phyloP scores from a whole-genome alignment of 1,284 basidiomycete species.

The Sporisorium scitamineum region DNA sequence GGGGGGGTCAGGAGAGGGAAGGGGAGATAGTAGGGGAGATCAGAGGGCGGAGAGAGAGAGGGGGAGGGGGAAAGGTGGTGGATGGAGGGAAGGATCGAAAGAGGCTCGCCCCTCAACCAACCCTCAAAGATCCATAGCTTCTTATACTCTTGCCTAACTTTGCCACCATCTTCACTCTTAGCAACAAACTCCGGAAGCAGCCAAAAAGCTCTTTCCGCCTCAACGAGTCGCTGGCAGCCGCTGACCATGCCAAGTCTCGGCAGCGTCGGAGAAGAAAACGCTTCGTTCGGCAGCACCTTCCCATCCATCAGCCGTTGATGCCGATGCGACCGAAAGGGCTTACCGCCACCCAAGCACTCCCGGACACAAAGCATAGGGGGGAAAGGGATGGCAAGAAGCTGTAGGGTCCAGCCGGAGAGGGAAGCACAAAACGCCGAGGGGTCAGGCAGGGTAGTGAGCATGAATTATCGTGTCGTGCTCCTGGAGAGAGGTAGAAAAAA shows the following conservation, averaged over 20 bases:
- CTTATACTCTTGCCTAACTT: conserved; percentile 27
- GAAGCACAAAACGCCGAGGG: conserved; percentile 8
- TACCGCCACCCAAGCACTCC: no score
- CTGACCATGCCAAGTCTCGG: conserved; percentile 4
- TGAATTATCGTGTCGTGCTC: not conserved
- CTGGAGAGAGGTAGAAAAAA: not conserved
- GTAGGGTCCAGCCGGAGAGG: conserved; percentile 16
- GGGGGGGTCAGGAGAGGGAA: no score
- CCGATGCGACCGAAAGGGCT: not conserved
- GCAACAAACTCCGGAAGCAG: not conserved
- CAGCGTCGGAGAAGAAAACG: not conserved
- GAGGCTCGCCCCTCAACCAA: not conserved
- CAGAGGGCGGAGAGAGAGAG: not conserved
- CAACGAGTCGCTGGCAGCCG: not conserved
- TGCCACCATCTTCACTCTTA: not conserved
- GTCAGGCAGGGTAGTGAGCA: not conserved
- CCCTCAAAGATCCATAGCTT: not conserved
- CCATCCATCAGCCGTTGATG: not conserved
- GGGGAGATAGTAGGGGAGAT: conserved; percentile 1
- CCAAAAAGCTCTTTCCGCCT: no score
- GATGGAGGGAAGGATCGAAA: conserved; percentile 13
- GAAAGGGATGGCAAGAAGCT: conserved; percentile 4
- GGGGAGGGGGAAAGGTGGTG: conserved; percentile 7
- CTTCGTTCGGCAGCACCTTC: not conserved
- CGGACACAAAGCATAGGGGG: no score